Conservation (phyloP, 441 rosid genomes). For the Aleurites moluccanus region DNA sequence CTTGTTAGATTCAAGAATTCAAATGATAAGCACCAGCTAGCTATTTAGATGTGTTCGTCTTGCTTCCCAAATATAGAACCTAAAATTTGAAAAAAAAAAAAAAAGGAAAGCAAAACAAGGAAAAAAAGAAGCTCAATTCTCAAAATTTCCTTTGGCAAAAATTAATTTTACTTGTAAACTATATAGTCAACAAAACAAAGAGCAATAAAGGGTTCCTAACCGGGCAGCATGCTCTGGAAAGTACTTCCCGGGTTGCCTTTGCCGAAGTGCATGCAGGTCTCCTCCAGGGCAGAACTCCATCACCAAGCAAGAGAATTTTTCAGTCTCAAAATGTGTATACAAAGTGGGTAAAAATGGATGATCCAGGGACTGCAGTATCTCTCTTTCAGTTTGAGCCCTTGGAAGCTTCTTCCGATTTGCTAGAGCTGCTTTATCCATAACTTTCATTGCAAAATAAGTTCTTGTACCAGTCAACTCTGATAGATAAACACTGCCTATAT, state of each 20-base stretch:
- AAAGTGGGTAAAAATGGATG: conserved; percentile 78
- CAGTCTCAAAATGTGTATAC: conserved; percentile 68
- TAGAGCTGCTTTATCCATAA: conserved; percentile 74
- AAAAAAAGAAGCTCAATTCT: background rate
- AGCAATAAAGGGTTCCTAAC: conserved; percentile 28
- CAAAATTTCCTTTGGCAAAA: background rate
- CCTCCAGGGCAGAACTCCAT: conserved; percentile 94
- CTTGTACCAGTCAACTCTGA: conserved; percentile 76
- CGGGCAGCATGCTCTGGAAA: conserved; percentile 72
- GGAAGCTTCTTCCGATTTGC: conserved; percentile 72
- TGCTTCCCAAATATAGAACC: background rate
- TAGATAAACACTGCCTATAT: conserved; percentile 78
- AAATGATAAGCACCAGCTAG: background rate
- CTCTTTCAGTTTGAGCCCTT: conserved; percentile 78
- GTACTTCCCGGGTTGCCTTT: conserved; percentile 64
- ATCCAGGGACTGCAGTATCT: conserved; percentile 68
- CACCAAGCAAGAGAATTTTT: conserved; percentile 79
- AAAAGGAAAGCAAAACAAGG: background rate
- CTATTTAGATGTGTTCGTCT: background rate
- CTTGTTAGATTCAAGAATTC: background rate
- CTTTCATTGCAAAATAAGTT: conserved; percentile 76
- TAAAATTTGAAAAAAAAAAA: background rate
- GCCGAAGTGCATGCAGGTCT: conserved; percentile 67
- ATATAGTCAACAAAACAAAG: background rate
- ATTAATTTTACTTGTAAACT: background rate